Evolutionary conservation across 352 stramenopile species (phyloP), one percentile per base, ranked within the genome.

Genomic region (Phytophthora pseudosyringae): DNA sequence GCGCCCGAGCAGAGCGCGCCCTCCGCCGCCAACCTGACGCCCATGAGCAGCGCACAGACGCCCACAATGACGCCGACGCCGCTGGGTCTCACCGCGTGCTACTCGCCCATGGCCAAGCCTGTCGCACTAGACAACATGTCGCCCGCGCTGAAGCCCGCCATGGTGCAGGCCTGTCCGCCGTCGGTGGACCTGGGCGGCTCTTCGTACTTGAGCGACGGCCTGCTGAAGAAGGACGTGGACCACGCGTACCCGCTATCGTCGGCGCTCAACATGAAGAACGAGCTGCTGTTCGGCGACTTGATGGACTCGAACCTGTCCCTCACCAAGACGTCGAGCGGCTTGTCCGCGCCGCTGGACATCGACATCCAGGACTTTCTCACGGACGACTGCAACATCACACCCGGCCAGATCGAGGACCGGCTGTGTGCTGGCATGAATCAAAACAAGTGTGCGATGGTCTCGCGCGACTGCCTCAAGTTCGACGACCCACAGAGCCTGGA

Each of bases 101-200:
- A 88, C 69, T 93, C 84, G 31, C 84, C 84, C 0, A 89, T 93
- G 80, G 71, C 84, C n/a, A 93, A 93, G 68, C 70, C 80, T n/a
- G 60, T 91, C 26, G 63, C 80, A 15, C 78, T 90, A 46, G 86
- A 95, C 51, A 95, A 95, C 67, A 93, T 95, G 86, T 95, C 86
- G 8, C 86, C 86, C 0, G 83, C 83, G 12, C 41, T 95, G 25
- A 95, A 95, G 70, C 86, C 86, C 4, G 78, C 78, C 1, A 89
- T 89, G 67, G 67, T 81, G 3, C 77, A 76, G 3, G 33, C 46
- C 5, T 63, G 69, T 15, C 85, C 83, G 7, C 83, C 86, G 5
- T 73, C 80, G 4, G 82, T 92, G 16, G 83, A 95, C 33, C 46
- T 95, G 26, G 76, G 74, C 31, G 68, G 67, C 12, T 76, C 21